Evolutionary conservation across 2,329 filamentous ascomycete species (phyloP).

Genomic region (Alternaria ethzedia): DNA sequence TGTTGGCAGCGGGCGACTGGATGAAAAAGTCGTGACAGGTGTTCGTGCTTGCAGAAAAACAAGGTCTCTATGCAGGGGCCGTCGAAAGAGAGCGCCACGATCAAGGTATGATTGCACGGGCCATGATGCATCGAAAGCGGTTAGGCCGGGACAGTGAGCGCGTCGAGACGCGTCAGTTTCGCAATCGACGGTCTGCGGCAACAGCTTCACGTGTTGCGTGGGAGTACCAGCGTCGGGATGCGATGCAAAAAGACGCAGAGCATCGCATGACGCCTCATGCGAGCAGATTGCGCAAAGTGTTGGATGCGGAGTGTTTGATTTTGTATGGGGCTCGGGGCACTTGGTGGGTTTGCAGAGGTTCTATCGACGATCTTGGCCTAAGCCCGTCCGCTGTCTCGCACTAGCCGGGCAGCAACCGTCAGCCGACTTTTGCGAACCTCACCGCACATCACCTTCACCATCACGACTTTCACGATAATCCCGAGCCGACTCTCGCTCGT

Average conservation of each 20-base stretch:
- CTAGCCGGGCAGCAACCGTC: constrained; percentile 19
- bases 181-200: constrained; percentile 12
- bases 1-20: constrained; percentile 24
- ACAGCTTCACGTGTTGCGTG: constrained; percentile 9
- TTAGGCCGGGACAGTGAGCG: constrained; percentile 15
- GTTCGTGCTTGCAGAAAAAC: constrained; percentile 29
- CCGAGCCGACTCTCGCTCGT: constrained; percentile 30
- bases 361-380: constrained; percentile 17
- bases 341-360: constrained; percentile 16
- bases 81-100: constrained; percentile 1
- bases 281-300: background rate
- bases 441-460: constrained; percentile 25
- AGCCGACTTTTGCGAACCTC: constrained; percentile 21
- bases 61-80: constrained; percentile 29
- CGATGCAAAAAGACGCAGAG: constrained; percentile 4
- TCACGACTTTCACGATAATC: constrained; percentile 31
- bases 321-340: constrained; percentile 7
- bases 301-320: constrained; percentile 10
- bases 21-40: constrained; percentile 35
- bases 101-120: constrained; percentile 16
- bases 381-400: constrained; percentile 12
- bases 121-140: constrained; percentile 5
- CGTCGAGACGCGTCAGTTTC: constrained; percentile 28
- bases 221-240: constrained; percentile 7
- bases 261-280: background rate